Evolutionary conservation across 345 rosid species (phyloP), one percentile per base, ranked within the genome.

Genomic region (Camelina sativa): DNA sequence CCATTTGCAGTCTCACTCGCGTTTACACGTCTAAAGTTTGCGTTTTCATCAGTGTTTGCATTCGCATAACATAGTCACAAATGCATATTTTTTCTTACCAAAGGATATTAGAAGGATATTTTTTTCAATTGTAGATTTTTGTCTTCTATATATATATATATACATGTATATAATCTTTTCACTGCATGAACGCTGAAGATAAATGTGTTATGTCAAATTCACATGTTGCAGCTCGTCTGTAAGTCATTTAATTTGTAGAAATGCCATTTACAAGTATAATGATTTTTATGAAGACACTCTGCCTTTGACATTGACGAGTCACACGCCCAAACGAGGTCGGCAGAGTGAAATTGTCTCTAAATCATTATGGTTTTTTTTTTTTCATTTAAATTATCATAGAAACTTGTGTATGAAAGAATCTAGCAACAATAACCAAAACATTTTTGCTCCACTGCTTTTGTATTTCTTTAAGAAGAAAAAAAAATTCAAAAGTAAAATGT

Each of bases 371-470:
- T 12, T 55, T 7, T 69, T 54, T 12, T 7, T 37, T 34, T 7
- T 34, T 34, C 8, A 6, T 34, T 34, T 34, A 15, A n/a, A 1
- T 23, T 12, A 25, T 15, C 0, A 30, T 8, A 2, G 41, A 17
- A 15, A 55, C 34, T 54, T 54, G 37, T 54, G 60, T 55, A 30
- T 19, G 5, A 1, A 63, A 28, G 9, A 7, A 55, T 25, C 28
- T 50, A 69, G 34, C 53, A 17, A 44, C 44, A 57, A 57, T 69
- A 10, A 69, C 38, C 15, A 7, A 23, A 41, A 7, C 60, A 48
- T 48, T 61, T 48, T 37, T 37, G 28, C 38, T n/a, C 51, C 67
- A 60, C 59, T 48, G 17, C 19, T 48, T 71, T 57, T 48, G 17
- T 32, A 37, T 10, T 20, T 48, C 4, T 34, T 34, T 15, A 6